Percentiles rank a stretch among this genome's conserved stretches.
Conservation (phyloP, 23 red algal species). For the Agarophyton chilense region DNA sequence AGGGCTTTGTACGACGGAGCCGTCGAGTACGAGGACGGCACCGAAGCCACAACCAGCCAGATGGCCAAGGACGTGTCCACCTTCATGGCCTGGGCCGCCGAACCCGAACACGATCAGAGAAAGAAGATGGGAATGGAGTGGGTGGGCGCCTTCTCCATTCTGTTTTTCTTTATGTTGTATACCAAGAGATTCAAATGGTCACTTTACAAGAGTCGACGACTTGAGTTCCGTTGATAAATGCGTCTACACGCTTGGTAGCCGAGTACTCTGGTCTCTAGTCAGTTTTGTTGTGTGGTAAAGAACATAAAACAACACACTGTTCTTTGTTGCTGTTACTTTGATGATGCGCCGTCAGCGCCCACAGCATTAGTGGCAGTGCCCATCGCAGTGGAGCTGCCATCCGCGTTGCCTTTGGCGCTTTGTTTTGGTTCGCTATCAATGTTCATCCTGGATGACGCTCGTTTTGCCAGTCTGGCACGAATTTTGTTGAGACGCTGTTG, state of each 20-base stretch:
- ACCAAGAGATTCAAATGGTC: conserved; percentile 94
- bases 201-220: conserved; percentile 87
- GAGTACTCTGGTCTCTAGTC: not conserved
- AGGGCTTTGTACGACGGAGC: conserved; percentile 91
- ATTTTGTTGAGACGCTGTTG: conserved; percentile 11
- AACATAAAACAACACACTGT: too few species aligned
- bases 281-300: conserved; percentile 29
- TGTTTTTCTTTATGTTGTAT: conserved; percentile 76
- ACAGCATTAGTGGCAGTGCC: too few species aligned
- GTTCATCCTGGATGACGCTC: not conserved
- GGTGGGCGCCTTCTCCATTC: conserved; percentile 78
- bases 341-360: not conserved
- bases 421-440: not conserved
- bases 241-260: not conserved
- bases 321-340: conserved; percentile 5
- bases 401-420: not conserved
- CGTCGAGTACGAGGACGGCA: conserved; percentile 99
- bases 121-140: conserved; percentile 96
- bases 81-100: conserved; percentile 96
- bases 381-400: too few species aligned
- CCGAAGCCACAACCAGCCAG: conserved; percentile 95
- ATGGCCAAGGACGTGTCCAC: conserved; percentile 98
- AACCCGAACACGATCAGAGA: conserved; percentile 95
- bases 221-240: conserved; percentile 75
- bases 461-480: conserved; percentile 5